phyloP scores from a whole-genome alignment of 805 yeast species.

The Middelhovenomyces tepae region DNA sequence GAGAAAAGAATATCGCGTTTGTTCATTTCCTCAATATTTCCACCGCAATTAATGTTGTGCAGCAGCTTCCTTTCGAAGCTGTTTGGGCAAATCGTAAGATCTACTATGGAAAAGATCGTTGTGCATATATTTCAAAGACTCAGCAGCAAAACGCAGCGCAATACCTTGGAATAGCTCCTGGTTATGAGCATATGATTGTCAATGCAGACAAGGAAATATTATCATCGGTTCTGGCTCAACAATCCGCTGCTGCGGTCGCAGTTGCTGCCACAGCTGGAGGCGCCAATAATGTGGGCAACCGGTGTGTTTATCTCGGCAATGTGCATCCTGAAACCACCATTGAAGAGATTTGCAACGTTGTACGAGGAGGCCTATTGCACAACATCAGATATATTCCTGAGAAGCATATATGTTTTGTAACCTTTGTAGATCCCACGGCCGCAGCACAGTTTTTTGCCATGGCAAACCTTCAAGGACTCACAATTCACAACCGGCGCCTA shows the following conservation, averaged over 20 bases:
- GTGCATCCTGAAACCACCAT: slow-evolving; percentile 80
- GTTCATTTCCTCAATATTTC: slow-evolving; percentile 81
- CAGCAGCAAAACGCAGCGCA: slow-evolving; percentile 97
- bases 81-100: slow-evolving; percentile 72
- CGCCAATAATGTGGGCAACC: slow-evolving; percentile 79
- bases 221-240: slow-evolving; percentile 56
- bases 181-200: slow-evolving; percentile 71
- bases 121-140: slow-evolving; percentile 85
- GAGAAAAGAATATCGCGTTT: slow-evolving; percentile 70
- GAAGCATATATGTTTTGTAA: slow-evolving; percentile 86
- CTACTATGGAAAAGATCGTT: slow-evolving; percentile 85
- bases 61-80: slow-evolving; percentile 56
- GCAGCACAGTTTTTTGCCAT: slow-evolving; percentile 96
- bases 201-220: slow-evolving; percentile 51
- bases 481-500: slow-evolving; percentile 76
- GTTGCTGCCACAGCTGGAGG: slow-evolving; percentile 95
- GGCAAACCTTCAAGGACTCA: slow-evolving; percentile 82
- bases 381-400: slow-evolving; percentile 72
- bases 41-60: slow-evolving; percentile 80
- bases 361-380: slow-evolving; percentile 89
- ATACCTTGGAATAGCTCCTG: slow-evolving; percentile 84
- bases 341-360: slow-evolving; percentile 93
- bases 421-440: slow-evolving; percentile 93
- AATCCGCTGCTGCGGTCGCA: slow-evolving; percentile 96
- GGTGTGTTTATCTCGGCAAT: slow-evolving; percentile 88